These are phyloP conservation scores for Amaranthus cruentus DNA, from an alignment of 148 eudicot genomes.

Conservation along the genomic window DNA sequence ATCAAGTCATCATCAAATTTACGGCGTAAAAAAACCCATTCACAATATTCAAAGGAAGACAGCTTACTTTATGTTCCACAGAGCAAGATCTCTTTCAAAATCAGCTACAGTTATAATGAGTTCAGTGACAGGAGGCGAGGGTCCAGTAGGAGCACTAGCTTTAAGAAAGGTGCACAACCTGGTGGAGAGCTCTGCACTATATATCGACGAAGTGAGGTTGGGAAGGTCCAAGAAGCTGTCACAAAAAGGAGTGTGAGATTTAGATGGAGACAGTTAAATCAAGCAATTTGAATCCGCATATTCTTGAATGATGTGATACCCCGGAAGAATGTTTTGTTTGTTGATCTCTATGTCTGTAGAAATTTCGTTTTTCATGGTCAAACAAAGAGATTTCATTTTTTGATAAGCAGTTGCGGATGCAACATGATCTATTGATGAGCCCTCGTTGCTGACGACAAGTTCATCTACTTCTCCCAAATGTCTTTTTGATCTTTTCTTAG, in stretches of 20 bases:
- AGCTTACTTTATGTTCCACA: constrained; percentile 38
- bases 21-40: neutral
- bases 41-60: neutral
- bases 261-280: constrained; percentile 1
- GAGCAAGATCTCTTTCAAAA: constrained; percentile 37
- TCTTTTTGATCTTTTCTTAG: constrained; percentile 37
- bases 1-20: neutral
- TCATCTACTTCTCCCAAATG: constrained; percentile 33
- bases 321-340: constrained; percentile 34
- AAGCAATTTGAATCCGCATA: constrained; percentile 5
- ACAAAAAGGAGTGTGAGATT: neutral
- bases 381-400: constrained; percentile 36
- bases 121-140: constrained; percentile 29
- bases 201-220: constrained; percentile 35
- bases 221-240: constrained; percentile 42
- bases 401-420: constrained; percentile 25
- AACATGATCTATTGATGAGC: constrained; percentile 19
- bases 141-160: constrained; percentile 28
- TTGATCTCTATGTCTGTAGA: constrained; percentile 32
- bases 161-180: constrained; percentile 32
- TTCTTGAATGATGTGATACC: constrained; percentile 14
- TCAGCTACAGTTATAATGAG: constrained; percentile 34
- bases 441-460: constrained; percentile 22
- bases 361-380: constrained; percentile 33
- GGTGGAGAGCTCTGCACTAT: constrained; percentile 33